phyloP scores from a whole-genome alignment of 2,329 filamentous ascomycete genomes.

The Pestalotiopsis sp. region DNA sequence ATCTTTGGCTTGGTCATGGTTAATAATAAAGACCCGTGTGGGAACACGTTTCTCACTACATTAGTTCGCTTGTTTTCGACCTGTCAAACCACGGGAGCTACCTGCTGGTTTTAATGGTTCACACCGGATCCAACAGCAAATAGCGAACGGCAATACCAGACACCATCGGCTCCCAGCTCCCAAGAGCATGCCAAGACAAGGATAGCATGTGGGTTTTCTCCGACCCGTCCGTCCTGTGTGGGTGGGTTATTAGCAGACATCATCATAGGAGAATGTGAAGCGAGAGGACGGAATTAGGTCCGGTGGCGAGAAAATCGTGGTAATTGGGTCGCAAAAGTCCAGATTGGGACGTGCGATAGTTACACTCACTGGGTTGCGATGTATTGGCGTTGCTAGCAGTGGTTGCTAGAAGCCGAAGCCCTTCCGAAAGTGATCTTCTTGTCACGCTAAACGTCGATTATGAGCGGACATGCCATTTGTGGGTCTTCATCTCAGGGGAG shows the following conservation, averaged over 20 bases:
- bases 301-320: neutral
- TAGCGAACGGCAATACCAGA: neutral
- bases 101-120: neutral
- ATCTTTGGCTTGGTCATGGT: neutral
- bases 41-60: neutral
- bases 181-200: conserved; percentile 2
- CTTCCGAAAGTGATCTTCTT: neutral
- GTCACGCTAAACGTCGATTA: neutral
- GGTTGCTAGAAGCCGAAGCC: neutral
- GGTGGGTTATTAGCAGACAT: neutral
- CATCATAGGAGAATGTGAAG: neutral
- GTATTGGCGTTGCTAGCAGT: neutral
- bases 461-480: neutral
- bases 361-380: neutral
- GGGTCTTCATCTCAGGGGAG: neutral
- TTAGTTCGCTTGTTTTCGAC: neutral
- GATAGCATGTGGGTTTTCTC: conserved; percentile 9
- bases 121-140: neutral
- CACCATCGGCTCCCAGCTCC: conserved; percentile 5
- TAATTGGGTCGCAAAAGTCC: neutral
- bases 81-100: neutral
- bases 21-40: neutral
- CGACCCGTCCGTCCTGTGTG: neutral
- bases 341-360: neutral
- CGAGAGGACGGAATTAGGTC: neutral